These are phyloP conservation scores for Ballota nigra DNA, from an alignment of 257 asterid genomes.

Conservation along the genomic window DNA sequence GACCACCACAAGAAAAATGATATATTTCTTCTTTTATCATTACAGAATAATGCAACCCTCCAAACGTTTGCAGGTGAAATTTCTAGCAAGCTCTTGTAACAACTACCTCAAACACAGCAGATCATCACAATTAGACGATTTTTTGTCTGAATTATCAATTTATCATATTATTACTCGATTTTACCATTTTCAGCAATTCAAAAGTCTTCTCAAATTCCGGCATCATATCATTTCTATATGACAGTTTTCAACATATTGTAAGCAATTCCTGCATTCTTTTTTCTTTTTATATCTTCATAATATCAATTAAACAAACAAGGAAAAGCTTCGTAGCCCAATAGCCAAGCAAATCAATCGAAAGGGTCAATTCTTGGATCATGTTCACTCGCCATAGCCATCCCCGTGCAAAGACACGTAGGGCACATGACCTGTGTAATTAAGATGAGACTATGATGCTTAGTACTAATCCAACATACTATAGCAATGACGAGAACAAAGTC, in stretches of 20 bases:
- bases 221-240: neutral
- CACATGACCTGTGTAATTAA: constrained; percentile 70
- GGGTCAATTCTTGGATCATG: constrained; percentile 95
- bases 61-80: too few relatives aligned
- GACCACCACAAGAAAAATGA: too few relatives aligned
- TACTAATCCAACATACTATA: neutral
- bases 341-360: constrained; percentile 42
- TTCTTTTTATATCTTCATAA: neutral
- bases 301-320: neutral
- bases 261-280: neutral
- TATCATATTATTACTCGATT: neutral
- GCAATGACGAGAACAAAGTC: too few relatives aligned
- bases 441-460: neutral
- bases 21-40: too few relatives aligned
- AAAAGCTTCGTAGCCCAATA: neutral
- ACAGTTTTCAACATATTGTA: neutral
- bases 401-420: constrained; percentile 96
- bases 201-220: neutral
- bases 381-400: constrained; percentile 98
- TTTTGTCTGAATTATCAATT: neutral
- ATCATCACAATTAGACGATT: too few relatives aligned
- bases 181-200: neutral
- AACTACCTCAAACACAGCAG: too few relatives aligned
- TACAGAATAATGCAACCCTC: too few relatives aligned
- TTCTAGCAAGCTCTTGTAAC: too few relatives aligned